Evolutionary conservation across 2,329 filamentous ascomycete species (phyloP), one percentile per base, ranked within the genome.

Genomic region (Colletotrichum tabaci): DNA sequence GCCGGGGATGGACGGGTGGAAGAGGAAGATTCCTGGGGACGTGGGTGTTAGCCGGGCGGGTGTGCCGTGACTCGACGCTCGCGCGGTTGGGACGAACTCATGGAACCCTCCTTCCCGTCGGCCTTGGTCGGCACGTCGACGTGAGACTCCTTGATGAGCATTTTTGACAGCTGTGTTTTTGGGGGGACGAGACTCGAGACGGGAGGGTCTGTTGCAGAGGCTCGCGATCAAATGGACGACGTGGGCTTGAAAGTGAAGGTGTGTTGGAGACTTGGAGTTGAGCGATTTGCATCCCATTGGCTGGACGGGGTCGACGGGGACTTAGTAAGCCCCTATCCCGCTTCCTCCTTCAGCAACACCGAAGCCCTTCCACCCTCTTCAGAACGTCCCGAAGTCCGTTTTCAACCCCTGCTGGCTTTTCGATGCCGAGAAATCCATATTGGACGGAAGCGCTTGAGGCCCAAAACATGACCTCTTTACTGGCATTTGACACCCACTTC

Each of bases 1-100:
- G 72, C 93, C 92, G 0, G 94, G 89, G 75, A 98, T 92, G 16
- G 89, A 90, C 9, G 95, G 95, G 79, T 98, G 94, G 83, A 95
- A 98, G 79, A 97, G 80, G 82, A 95, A 97, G 79, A 98, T 93
- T 75, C 95, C 94, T 97, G 80, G 40, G 23, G 40, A 15, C 21
- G 58, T n/a, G 44, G 35, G 38, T 46, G 50, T 70, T 49, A 58
- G 53, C 61, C 68, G 38, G 23, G 18, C 55, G n/a, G n/a, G n/a
- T 10, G 35, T 38, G 35, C 35, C 35, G 35, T 64, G 35, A 0
- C 49, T 46, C 23, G 4, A 42, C 55, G 16, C 13, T 46, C 16
- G 58, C 16, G 58, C 44, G 44, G 21, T 46, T 5, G 13, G 40
- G 23, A 57, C 46, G 38, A 79, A 88, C 88, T 85, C 88, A 89